Base-by-base conservation (phyloP, 306 rosid genomes). In the Sicyos baderoa region DNA sequence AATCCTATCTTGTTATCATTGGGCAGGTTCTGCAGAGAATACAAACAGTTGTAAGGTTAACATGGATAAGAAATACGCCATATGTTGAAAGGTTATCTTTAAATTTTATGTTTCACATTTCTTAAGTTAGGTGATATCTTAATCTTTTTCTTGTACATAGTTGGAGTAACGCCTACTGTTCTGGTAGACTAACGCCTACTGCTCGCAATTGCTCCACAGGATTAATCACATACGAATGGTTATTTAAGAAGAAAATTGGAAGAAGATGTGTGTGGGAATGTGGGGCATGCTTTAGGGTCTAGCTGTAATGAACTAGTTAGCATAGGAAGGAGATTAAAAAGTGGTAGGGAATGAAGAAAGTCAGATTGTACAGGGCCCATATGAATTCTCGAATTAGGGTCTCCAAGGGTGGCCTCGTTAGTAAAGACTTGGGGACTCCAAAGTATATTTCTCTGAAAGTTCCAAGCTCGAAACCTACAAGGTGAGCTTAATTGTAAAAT, bases 51-150 rank as follows among this genome's bases (percentile, higher is more conserved):
- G 29, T 87, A 74, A 89, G 82, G 80, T 18, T 89, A 69, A 86
- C 96, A 4, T 92, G 98, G 98, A 86, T 92, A 73, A 86, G 96
- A 84, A 83, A 89, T 75, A 86, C 96, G 11, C 86, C 93, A 8
- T 86, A 79, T 76, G 75, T 86, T 76, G 84, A 69, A 76, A 92
- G 91, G 98, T 87, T 25, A 81, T 40, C 53, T 25, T 54, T 66
- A 53, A 74, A 66, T 72, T 62, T 53, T 68, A 51, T 4, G 27
- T 37, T 29, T 42, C 35, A 35, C 15, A 25, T 40, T 15, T 71
- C 17, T 55, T 18, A 11, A 21, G 25, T 27, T 12, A 4, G 37
- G 9, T 54, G 27, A 21, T 54, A 29, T 55, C 65, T 42, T 13
- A 6, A 22, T 0, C n/a, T 9, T 18, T 56, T 21, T 23, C 18